Evolutionary conservation across 306 rosid genomes (phyloP).

Genomic region (Sechiopsis laciniata): DNA sequence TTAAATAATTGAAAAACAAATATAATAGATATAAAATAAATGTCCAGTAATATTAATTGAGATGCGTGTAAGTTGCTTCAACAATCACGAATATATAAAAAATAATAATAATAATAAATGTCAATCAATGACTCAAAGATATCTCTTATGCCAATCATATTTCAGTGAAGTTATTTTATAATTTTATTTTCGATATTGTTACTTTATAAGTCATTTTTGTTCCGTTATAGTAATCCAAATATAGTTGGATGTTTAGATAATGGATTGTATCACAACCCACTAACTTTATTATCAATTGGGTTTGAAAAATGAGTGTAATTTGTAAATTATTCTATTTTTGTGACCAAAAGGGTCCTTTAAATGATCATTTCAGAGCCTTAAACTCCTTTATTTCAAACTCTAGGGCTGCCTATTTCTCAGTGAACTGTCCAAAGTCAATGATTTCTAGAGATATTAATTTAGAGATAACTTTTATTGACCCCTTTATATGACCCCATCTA

Average conservation of each 20-base stretch:
- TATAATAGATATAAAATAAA: too few relatives aligned
- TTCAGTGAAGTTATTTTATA: too few relatives aligned
- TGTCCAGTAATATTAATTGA: too few relatives aligned
- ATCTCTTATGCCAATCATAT: too few relatives aligned
- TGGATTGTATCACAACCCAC: background rate
- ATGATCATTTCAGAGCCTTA: constrained; percentile 12
- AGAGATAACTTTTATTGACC: background rate
- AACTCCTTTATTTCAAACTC: constrained; percentile 12
- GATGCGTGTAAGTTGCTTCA: too few relatives aligned
- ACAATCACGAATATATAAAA: too few relatives aligned
- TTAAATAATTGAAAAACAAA: too few relatives aligned
- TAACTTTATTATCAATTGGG: constrained; percentile 12
- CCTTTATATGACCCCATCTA: background rate
- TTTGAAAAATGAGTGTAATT: constrained; percentile 3
- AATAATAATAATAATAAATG: too few relatives aligned
- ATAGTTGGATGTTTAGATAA: background rate
- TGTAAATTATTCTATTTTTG: constrained; percentile 16
- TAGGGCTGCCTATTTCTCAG: background rate
- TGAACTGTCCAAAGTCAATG: constrained; percentile 18
- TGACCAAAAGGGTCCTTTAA: background rate
- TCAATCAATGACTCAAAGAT: too few relatives aligned
- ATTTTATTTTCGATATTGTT: too few relatives aligned
- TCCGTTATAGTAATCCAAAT: background rate
- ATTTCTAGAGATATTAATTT: too few relatives aligned
- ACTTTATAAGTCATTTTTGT: too few relatives aligned